These are phyloP conservation scores for Scutellaria barbata DNA, from an alignment of 257 asterid species.

Conservation along the genomic window DNA sequence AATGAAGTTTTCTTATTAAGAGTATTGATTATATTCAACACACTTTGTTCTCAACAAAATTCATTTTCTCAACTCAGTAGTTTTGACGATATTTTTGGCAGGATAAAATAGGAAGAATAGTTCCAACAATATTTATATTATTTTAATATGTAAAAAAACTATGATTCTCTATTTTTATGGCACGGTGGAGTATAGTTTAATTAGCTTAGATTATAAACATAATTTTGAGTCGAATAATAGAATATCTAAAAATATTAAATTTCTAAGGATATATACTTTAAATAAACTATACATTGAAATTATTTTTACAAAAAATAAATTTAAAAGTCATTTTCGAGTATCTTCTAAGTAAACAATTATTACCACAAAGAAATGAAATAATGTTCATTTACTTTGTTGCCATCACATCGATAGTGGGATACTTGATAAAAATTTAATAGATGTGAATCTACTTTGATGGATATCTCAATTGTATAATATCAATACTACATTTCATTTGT, in stretches of 20 bases:
- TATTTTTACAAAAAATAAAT: too few relatives aligned
- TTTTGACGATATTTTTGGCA: too few relatives aligned
- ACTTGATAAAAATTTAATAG: neutral
- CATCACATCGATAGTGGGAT: neutral
- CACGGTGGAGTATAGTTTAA: too few relatives aligned
- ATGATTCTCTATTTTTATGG: too few relatives aligned
- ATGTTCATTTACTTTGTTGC: neutral
- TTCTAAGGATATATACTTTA: neutral
- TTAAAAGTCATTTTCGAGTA: slow-evolving; percentile 4
- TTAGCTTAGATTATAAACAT: neutral
- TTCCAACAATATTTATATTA: too few relatives aligned
- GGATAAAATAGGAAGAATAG: too few relatives aligned
- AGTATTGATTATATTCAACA: too few relatives aligned
- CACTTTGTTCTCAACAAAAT: too few relatives aligned
- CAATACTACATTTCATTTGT: slow-evolving; percentile 19
- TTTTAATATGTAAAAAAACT: too few relatives aligned
- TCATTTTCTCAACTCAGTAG: too few relatives aligned
- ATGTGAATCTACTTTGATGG: too few relatives aligned
- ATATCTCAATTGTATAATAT: neutral
- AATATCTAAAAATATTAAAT: neutral
- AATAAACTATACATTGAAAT: neutral
- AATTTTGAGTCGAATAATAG: neutral
- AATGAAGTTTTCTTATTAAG: too few relatives aligned
- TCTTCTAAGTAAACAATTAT: neutral
- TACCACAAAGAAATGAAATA: neutral